Evolutionary conservation across 2,329 filamentous ascomycete species (phyloP).

Genomic region (Exophiala bonariae): DNA sequence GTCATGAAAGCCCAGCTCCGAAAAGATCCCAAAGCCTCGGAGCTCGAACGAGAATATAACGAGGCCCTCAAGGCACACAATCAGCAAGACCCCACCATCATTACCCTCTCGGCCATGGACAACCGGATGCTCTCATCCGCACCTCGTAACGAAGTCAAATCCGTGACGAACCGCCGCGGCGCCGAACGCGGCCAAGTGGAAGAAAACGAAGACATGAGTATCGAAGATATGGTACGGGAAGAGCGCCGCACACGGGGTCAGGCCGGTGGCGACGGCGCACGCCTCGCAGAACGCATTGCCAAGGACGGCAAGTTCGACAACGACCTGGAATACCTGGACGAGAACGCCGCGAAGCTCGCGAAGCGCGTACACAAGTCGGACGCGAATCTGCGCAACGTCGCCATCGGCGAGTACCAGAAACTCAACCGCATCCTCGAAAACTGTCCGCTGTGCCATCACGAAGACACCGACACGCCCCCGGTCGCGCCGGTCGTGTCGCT

Average conservation of each 20-base stretch:
- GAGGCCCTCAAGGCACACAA: slow-evolving; percentile 65
- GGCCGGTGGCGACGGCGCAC: slow-evolving; percentile 74
- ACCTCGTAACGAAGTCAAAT: slow-evolving; percentile 71
- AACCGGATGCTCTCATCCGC: slow-evolving; percentile 84
- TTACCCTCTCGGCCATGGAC: slow-evolving; percentile 85
- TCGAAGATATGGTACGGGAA: slow-evolving; percentile 96
- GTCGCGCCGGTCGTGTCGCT: slow-evolving; percentile 83
- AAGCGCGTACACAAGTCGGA: slow-evolving; percentile 85
- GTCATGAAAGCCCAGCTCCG: slow-evolving; percentile 95
- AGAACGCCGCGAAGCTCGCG: slow-evolving; percentile 88
- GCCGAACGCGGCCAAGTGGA: slow-evolving; percentile 80
- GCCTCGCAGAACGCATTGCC: slow-evolving; percentile 87
- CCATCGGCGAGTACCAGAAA: slow-evolving; percentile 85
- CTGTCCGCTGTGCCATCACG: slow-evolving; percentile 90
- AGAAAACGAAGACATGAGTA: slow-evolving; percentile 92
- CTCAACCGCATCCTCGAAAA: slow-evolving; percentile 82
- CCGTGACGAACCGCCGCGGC: slow-evolving; percentile 76
- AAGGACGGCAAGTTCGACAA: slow-evolving; percentile 89
- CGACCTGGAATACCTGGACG: slow-evolving; percentile 95
- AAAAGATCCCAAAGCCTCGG: slow-evolving; percentile 70
- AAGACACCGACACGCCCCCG: slow-evolving; percentile 75
- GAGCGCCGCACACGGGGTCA: slow-evolving; percentile 82
- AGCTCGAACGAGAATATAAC: slow-evolving; percentile 83
- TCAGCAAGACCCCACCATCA: slow-evolving; percentile 64
- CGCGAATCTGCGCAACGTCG: slow-evolving; percentile 80